These are phyloP conservation scores for Entophlyctis luteolus DNA, from an alignment of 192 early-diverging fungal species.

Conservation along the genomic window DNA sequence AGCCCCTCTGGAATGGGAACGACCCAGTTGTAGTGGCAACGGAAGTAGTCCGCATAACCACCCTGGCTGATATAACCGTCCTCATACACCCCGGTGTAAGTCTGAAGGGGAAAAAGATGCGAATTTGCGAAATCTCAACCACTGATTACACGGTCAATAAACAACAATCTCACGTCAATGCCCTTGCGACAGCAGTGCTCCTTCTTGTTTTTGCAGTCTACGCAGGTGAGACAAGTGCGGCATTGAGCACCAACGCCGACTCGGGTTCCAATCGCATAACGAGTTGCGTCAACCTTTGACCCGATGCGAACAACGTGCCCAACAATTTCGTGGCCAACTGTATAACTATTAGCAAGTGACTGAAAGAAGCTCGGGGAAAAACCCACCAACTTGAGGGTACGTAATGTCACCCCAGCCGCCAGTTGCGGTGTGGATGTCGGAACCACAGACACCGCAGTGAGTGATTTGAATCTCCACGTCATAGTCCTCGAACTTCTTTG, in stretches of 20 bases:
- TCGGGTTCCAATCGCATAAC: constrained; percentile 25
- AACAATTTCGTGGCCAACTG: constrained; percentile 36
- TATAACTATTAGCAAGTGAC: background rate
- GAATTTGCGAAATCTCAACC: background rate
- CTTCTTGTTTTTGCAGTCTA: constrained; percentile 3
- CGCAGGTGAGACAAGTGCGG: constrained; percentile 31
- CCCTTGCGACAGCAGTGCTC: constrained; percentile 28
- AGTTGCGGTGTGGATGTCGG: constrained; percentile 66
- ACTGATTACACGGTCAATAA: background rate
- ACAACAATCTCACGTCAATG: background rate
- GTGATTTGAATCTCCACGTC: constrained; percentile 65
- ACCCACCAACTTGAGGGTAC: constrained; percentile 31
- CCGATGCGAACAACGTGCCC: constrained; percentile 25
- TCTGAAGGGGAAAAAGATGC: background rate
- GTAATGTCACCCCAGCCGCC: constrained; percentile 52
- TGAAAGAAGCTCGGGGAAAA: background rate
- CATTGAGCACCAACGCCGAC: constrained; percentile 39
- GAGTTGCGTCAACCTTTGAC: constrained; percentile 12
- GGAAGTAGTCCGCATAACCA: constrained; percentile 3
- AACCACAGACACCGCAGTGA: constrained; percentile 71
- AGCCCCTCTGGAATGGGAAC: constrained; percentile 67
- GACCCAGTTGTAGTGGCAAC: constrained; percentile 8
- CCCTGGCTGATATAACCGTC: background rate
- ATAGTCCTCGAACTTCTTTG: constrained; percentile 28
- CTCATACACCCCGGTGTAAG: background rate